Base-by-base conservation (phyloP, 2,329 filamentous ascomycete species). In the Colletotrichum filicis region DNA sequence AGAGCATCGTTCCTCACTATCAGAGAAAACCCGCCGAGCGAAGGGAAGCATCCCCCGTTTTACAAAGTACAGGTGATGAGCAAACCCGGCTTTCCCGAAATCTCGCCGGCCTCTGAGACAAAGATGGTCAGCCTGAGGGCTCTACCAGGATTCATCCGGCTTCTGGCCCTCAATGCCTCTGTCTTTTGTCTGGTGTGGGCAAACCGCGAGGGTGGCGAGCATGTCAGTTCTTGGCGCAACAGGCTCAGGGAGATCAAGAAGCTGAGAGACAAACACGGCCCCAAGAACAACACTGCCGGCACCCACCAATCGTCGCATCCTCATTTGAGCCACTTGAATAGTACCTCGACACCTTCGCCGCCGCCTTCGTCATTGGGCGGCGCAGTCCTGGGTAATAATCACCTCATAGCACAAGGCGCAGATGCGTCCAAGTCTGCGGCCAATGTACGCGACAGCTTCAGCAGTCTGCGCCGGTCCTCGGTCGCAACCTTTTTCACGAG, bases 111-210 rank as follows among this genome's bases (percentile, higher is more conserved):
- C 0, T 93, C 94, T 0, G 93, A 96, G 75, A 92, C 94, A 9
- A 98, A 98, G 82, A 93, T 98, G 77, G 90, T 99, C 71, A 95
- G 93, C 19, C 89, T 96, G 37, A 92, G 91, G 76, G 94, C 94
- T 14, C 87, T 99, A 9, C 94, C 95, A 0, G 89, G 92, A 11
- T 97, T 98, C 79, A 94, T 98, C 66, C 92, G 97, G 49, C 91
- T 98, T 59, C 87, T 98, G 22, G 95, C 96, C 1, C 89, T 99
- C 74, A 98, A 98, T 79, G 95, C 97, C 0, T 97, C 94, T 16
- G 94, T 98, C 9, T 98, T 98, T 81, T 95, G 94, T 2, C 89
- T 93, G 57, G 95, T 98, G n/a, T 98, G 96, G 95, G 90, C 91
- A 59, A 92, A 91, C 78, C 89, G 92, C 59, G 90, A 93, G 75